Evolutionary conservation across 2,329 filamentous ascomycete genomes (phyloP).

Genomic region (Aspergillus pseudoglaucus): DNA sequence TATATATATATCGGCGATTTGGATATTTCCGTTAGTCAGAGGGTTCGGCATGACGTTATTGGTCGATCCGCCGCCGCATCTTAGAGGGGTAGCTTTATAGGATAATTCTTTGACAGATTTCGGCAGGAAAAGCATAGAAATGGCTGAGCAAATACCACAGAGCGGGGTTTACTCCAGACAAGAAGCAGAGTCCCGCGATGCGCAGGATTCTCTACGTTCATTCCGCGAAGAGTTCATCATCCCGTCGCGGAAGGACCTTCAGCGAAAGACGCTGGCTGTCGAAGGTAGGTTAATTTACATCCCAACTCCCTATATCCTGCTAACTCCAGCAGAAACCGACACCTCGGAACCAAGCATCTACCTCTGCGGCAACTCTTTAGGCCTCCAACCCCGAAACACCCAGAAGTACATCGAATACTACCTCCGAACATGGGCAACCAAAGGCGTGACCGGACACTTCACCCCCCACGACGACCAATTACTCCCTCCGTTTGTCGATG

Average conservation of each 20-base stretch:
- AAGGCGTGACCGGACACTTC: conserved; percentile 83
- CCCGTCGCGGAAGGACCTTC: conserved; percentile 66
- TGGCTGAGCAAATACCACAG: background rate
- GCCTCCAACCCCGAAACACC: conserved; percentile 68
- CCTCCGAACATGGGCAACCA: conserved; percentile 74
- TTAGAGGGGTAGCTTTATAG: conserved; percentile 2
- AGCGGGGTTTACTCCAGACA: conserved; percentile 12
- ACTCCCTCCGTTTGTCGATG: conserved; percentile 66
- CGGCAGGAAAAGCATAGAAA: too few species aligned
- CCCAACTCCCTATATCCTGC: background rate
- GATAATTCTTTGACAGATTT: too few species aligned
- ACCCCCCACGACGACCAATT: conserved; percentile 60
- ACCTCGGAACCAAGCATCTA: conserved; percentile 57
- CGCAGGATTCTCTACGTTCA: conserved; percentile 52
- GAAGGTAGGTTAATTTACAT: conserved; percentile 18
- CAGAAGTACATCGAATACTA: conserved; percentile 63
- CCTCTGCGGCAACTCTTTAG: conserved; percentile 84
- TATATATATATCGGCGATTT: conserved; percentile 19
- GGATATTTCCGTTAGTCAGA: conserved; percentile 22
- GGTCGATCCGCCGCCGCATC: conserved; percentile 9
- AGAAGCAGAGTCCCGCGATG: conserved; percentile 49
- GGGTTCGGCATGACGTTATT: conserved; percentile 21
- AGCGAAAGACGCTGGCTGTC: conserved; percentile 50
- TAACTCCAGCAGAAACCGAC: conserved; percentile 12
- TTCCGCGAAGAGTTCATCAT: conserved; percentile 69